A percentile compares a stretch with the other conserved stretches of the same genome.
Evolutionary conservation across 2,329 filamentous ascomycete species (phyloP).

Genomic region (Stagonosporopsis chrysanthemi): DNA sequence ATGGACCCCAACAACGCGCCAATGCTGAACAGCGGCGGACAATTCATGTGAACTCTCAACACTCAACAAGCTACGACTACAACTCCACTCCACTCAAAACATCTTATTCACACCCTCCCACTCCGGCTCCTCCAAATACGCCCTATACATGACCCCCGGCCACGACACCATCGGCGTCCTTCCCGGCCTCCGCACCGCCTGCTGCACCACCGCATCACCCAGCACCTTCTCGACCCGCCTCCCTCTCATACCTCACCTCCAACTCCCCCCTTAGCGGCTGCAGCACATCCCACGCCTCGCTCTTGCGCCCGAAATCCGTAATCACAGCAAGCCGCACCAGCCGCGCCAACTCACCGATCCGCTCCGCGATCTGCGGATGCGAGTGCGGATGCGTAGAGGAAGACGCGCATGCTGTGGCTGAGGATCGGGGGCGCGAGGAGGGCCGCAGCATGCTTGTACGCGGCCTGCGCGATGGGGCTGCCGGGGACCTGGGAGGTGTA

Average conservation of each 20-base stretch:
- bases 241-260: conserved; percentile 45
- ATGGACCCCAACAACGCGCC: conserved; percentile 14
- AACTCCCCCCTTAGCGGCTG: conserved; percentile 26
- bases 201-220: conserved; percentile 53
- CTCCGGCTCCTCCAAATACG: conserved; percentile 36
- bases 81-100: conserved; percentile 28
- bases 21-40: conserved; percentile 11
- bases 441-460: conserved; percentile 59
- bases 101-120: conserved; percentile 43
- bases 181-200: conserved; percentile 46
- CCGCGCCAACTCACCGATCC: conserved; percentile 50
- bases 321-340: conserved; percentile 50
- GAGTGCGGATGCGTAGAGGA: conserved; percentile 62
- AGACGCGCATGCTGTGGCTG: conserved; percentile 75
- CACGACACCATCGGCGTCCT: conserved; percentile 53
- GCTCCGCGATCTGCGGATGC: conserved; percentile 54
- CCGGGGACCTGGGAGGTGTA: conserved; percentile 50
- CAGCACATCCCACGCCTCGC: conserved; percentile 27
- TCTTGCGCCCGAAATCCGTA: conserved; percentile 50
- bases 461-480: conserved; percentile 55
- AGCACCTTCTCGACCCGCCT: conserved; percentile 54
- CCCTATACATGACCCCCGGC: conserved; percentile 42
- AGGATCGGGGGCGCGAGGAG: conserved; percentile 65
- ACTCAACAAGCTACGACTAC: neutral
- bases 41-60: conserved; percentile 5